A percentile compares a stretch with the other conserved stretches of the same genome.
phyloP scores from a whole-genome alignment of 139 green algal species.

The Tetradesmus lagerheimii region DNA sequence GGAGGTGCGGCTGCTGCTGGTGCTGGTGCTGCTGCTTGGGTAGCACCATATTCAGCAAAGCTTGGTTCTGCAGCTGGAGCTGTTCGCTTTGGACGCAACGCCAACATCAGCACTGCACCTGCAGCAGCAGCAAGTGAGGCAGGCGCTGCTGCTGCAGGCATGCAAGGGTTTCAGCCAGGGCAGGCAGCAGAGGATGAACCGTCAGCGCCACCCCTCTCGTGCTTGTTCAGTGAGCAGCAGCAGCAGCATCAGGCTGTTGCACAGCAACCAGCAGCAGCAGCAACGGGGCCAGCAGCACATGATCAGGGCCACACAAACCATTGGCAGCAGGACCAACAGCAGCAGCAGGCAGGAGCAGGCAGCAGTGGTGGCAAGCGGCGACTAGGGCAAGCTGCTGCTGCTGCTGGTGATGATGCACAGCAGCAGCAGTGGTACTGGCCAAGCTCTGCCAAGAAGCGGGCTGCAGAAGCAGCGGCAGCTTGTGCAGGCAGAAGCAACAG shows the following conservation, averaged over 20 bases:
- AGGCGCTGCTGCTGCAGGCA: neutral
- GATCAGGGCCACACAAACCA: neutral
- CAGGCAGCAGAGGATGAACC: neutral
- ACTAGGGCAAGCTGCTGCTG: neutral
- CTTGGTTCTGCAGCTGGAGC: constrained; percentile 6
- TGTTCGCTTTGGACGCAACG: neutral
- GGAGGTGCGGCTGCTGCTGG: neutral
- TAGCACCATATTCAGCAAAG: neutral
- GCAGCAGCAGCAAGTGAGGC: neutral
- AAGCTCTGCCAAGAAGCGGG: neutral
- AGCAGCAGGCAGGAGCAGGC: constrained; percentile 7
- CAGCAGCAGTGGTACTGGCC: constrained; percentile 12
- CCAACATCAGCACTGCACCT: neutral
- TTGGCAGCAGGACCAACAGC: neutral
- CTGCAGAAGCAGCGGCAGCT: constrained; percentile 4
- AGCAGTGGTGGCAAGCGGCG: neutral
- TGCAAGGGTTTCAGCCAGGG: neutral
- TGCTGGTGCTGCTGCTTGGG: neutral
- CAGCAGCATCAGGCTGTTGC: constrained; percentile 4
- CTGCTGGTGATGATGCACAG: neutral
- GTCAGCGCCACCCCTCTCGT: constrained; percentile 10
- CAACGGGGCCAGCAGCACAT: constrained; percentile 22
- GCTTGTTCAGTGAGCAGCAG: constrained; percentile 22
- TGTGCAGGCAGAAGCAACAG: constrained; percentile 7
- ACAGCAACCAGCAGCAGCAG: neutral